Conservation (phyloP, 139 green algal species). For the Coelastrella sp. region DNA sequence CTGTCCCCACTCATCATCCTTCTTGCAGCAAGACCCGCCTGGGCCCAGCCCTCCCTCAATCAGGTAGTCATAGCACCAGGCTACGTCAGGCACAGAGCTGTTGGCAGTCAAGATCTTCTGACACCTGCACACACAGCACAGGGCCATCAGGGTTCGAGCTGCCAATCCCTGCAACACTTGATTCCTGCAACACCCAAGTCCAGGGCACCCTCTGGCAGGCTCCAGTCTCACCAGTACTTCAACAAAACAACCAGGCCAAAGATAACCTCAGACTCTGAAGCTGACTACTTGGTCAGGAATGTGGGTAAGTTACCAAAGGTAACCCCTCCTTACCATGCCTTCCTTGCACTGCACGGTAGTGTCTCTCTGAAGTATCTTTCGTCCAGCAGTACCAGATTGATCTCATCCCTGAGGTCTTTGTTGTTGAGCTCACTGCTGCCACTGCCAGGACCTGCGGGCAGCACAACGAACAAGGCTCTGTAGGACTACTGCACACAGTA, state of each 20-base stretch:
- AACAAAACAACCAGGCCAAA: no score
- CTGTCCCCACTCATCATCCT: constrained; percentile 61
- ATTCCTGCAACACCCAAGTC: no score
- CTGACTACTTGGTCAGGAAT: not conserved
- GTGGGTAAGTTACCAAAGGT: not conserved
- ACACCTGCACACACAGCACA: constrained; percentile 4
- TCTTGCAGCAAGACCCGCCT: constrained; percentile 70
- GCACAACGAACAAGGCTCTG: no score
- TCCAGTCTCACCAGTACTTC: no score
- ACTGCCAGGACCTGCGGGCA: not conserved
- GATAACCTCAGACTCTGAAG: no score
- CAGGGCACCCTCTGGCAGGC: no score
- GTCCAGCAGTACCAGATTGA: constrained; percentile 78
- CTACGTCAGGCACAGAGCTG: constrained; percentile 11
- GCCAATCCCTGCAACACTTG: no score
- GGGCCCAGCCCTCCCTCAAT: constrained; percentile 34
- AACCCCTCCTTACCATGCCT: constrained; percentile 51
- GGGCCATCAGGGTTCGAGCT: not conserved
- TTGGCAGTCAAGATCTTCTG: not conserved
- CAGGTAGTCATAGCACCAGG: constrained; percentile 71
- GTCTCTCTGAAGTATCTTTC: constrained; percentile 76
- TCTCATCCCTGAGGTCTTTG: constrained; percentile 41
- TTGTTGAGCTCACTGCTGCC: constrained; percentile 8
- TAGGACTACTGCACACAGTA: no score
- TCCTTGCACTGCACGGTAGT: constrained; percentile 68